Evolutionary conservation across 2,329 filamentous ascomycete species (phyloP).

Genomic region (Didymellaceae sp.): DNA sequence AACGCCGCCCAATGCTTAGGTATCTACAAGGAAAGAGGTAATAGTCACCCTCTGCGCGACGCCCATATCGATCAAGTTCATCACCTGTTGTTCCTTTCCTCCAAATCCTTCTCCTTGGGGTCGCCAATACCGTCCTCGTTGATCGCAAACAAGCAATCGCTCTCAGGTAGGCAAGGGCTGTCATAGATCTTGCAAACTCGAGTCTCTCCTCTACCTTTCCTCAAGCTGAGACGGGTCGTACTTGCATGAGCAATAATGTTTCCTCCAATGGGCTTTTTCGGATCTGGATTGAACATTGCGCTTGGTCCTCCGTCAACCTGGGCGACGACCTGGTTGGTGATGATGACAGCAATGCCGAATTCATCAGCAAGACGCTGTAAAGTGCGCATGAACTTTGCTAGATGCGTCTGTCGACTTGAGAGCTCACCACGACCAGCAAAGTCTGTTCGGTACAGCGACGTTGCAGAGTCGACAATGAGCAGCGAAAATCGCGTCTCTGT

Average conservation of each 20-base stretch:
- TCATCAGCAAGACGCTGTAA: constrained; percentile 77
- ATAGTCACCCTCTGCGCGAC: neutral
- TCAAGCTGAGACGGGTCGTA: constrained; percentile 90
- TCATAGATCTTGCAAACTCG: constrained; percentile 99
- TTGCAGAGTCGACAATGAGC: constrained; percentile 94
- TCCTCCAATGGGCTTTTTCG: constrained; percentile 98
- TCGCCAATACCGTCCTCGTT: constrained; percentile 97
- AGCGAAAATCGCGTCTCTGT: constrained; percentile 97
- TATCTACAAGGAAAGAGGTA: neutral
- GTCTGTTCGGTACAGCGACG: constrained; percentile 92
- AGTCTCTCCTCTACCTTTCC: constrained; percentile 94
- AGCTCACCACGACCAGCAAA: constrained; percentile 96
- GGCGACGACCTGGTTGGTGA: constrained; percentile 98
- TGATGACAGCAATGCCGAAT: constrained; percentile 97
- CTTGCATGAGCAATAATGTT: constrained; percentile 99
- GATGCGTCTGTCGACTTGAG: constrained; percentile 87
- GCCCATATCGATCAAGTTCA: neutral
- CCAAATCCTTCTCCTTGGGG: constrained; percentile 91
- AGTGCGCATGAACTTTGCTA: constrained; percentile 87
- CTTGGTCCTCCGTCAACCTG: constrained; percentile 96
- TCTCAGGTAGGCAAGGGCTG: constrained; percentile 94
- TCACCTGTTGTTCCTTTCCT: constrained; percentile 62
- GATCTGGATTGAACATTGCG: constrained; percentile 98
- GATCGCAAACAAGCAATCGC: constrained; percentile 95
- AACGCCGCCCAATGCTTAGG: constrained; percentile 27